Base-by-base conservation (phyloP, 2,329 filamentous ascomycete species). In the Aspergillus cejpii region DNA sequence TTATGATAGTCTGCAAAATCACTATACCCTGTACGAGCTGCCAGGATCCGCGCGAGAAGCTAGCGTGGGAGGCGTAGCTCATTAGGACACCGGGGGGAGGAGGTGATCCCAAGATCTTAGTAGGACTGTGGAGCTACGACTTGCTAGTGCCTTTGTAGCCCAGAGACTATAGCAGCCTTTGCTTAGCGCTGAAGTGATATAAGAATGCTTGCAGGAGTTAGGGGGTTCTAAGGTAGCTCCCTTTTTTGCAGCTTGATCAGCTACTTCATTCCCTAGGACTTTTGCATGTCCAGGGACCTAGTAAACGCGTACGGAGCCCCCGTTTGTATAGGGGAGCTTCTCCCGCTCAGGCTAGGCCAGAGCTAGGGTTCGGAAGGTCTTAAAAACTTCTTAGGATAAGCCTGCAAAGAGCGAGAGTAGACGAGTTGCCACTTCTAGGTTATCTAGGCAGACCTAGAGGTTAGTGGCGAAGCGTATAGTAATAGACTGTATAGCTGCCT, bases 1-100 rank as follows among this genome's bases (percentile, higher is more conserved):
- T 37, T 17, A 37, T 37, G 19, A 21, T 37, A 37, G 14, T 37
- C 34, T 37, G 34, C 34, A 23, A 37, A 37, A 17, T 37, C 34
- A 2, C 34, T 17, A 37, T 37, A 17, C 3, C 34, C 8, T 17
- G 15, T 37, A n/a, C n/a, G n/a, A n/a, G n/a, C n/a, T n/a, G n/a
- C n/a, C n/a, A n/a, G n/a, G n/a, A n/a, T n/a, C n/a, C n/a, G n/a
- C n/a, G n/a, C n/a, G n/a, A n/a, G n/a, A n/a, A n/a, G n/a, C n/a
- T n/a, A n/a, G n/a, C n/a, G n/a, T n/a, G n/a, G n/a, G n/a, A n/a
- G n/a, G n/a, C n/a, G n/a, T n/a, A n/a, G n/a, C n/a, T n/a, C n/a
- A n/a, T n/a, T n/a, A n/a, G n/a, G n/a, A n/a, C n/a, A n/a, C n/a
- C n/a, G n/a, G n/a, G n/a, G n/a, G n/a, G n/a, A n/a, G n/a, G n/a